Evolutionary conservation across 2,329 filamentous ascomycete genomes (phyloP).

Genomic region (Cladobotryum mycophilum): DNA sequence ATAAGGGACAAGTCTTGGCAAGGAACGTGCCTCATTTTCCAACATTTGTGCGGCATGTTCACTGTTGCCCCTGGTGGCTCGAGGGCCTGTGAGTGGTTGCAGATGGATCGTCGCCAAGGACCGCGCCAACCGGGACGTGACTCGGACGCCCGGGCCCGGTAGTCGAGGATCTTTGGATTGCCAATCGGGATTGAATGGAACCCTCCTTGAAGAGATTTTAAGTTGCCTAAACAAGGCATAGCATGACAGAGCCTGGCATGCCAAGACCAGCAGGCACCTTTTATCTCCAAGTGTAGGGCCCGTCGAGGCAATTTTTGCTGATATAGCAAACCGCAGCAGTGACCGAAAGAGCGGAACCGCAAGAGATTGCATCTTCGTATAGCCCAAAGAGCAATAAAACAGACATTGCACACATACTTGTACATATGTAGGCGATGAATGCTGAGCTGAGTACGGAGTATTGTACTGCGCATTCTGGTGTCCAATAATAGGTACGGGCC

Average conservation of each 20-base stretch:
- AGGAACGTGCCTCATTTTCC: background rate
- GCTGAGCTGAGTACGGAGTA: no score
- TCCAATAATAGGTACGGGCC: background rate
- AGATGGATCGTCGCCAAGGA: background rate
- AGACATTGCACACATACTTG: no score
- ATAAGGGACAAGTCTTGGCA: conserved; percentile 1
- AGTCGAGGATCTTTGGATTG: background rate
- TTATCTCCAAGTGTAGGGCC: no score
- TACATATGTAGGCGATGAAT: background rate
- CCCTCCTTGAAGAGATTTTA: background rate
- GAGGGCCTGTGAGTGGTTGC: background rate
- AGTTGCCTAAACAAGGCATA: background rate
- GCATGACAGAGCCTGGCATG: no score
- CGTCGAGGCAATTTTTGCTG: no score
- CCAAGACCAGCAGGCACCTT: no score
- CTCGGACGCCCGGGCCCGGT: background rate
- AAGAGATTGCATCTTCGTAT: no score
- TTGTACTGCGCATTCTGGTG: background rate
- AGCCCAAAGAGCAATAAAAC: no score
- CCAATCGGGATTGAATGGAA: background rate
- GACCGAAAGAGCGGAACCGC: no score
- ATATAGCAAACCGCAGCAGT: no score
- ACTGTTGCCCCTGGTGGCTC: background rate
- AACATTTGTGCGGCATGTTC: conserved; percentile 3
- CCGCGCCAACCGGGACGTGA: background rate